A percentile compares a stretch with the other conserved stretches of the same genome.
Conservation (phyloP, 371 early-diverging fungal genomes). For the Circinella minor region DNA sequence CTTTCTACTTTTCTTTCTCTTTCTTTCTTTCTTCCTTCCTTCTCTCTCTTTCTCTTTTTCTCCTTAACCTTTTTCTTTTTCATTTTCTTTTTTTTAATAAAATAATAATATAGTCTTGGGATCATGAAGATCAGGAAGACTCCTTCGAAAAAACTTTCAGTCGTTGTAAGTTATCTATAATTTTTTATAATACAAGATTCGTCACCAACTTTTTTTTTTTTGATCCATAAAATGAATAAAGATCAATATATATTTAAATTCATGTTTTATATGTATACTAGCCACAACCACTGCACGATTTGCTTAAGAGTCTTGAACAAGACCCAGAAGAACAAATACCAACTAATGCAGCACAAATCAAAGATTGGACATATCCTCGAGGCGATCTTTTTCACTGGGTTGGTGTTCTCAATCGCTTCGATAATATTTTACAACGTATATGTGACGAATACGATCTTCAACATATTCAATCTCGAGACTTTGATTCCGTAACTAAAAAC, state of each 20-base stretch:
- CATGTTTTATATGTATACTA: constrained; percentile 19
- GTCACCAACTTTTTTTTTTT: background rate
- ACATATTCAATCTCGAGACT: constrained; percentile 62
- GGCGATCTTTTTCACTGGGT: constrained; percentile 97
- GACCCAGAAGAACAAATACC: constrained; percentile 65
- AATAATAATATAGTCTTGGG: constrained; percentile 20
- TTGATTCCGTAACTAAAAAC: constrained; percentile 56
- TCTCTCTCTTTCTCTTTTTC: background rate
- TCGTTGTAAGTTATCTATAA: constrained; percentile 53
- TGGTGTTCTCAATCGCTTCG: constrained; percentile 91
- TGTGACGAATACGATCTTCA: constrained; percentile 68
- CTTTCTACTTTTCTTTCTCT: background rate
- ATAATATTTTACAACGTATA: constrained; percentile 73
- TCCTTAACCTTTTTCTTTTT: too few relatives aligned
- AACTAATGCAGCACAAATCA: constrained; percentile 46
- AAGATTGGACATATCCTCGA: constrained; percentile 81
- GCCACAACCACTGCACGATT: constrained; percentile 60
- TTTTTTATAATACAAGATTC: background rate
- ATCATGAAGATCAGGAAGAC: constrained; percentile 75
- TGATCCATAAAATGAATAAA: background rate
- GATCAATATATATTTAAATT: background rate
- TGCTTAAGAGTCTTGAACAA: constrained; percentile 60
- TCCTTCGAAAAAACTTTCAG: constrained; percentile 65
- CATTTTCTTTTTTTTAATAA: too few relatives aligned
- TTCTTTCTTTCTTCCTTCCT: background rate